Evolutionary conservation across 176 grass and related monocot genomes (phyloP), one percentile per base, ranked within the genome.

Genomic region (Raddia distichophylla): DNA sequence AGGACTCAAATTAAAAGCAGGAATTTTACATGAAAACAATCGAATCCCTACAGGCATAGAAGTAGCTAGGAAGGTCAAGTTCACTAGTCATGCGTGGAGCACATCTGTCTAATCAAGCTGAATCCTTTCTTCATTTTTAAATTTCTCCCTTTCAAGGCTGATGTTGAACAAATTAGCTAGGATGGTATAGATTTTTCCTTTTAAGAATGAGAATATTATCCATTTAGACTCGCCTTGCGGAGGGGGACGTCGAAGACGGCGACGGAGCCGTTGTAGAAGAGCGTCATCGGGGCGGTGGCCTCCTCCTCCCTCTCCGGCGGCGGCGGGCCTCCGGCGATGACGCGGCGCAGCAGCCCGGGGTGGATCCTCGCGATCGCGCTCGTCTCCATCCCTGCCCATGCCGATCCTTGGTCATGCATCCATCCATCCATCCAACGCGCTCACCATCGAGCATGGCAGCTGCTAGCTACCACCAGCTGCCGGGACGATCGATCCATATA

Each of bases 251-350:
- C 68, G 64, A 93, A 93, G 72, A 89, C 55, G 65, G 85, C 82
- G 68, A 97, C 94, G 18, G 75, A 80, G 35, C 94, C 94, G 75
- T 89, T 89, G 82, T 93, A 97, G 89, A 93, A 93, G 78, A 97
- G 64, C 5, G 91, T 93, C 79, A 97, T 78, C 46, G 94, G 84
- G n/a, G 80, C 67, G 7, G 84, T 76, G 27, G 10, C 52, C 4
- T 83, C 49, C 32, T 61, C 67, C 63, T 71, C 52, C 4, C 80
- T 42, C 32, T 61, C 3, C 2, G 64, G 2, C 16, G 50, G 9
- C 18, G 71, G 56, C 68, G 69, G 12, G 22, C 83, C 32, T 37
- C 67, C 6, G 45, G 64, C 72, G 56, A 93, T 84, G 43, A 91
- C 86, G 49, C 89, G 87, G 43, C 77, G 84, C 58, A 97, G 77